Evolutionary conservation across 1,139 yeast species (phyloP), one percentile per base, ranked within the genome.

Genomic region (Scheffersomyces insectosa): DNA sequence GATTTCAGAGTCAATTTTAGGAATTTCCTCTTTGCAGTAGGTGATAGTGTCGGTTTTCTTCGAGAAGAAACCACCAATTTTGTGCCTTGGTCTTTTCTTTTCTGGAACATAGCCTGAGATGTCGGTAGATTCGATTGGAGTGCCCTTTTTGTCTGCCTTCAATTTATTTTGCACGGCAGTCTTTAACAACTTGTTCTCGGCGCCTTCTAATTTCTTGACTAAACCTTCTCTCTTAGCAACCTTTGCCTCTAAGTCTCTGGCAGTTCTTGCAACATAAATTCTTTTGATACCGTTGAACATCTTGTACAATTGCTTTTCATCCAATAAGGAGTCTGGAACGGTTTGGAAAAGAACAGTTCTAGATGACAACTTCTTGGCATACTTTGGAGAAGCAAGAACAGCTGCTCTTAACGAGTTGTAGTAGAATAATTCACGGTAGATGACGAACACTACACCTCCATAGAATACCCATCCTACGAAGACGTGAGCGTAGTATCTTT

Each of bases 401-500:
- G 93, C 95, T 54, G 86, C 87, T 59, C 96, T 80, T 52, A 89
- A 75, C 4, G 95, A 82, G 46, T 85, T 80, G 68, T 83, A 93
- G 65, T 82, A 90, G 51, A 81, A 80, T 61, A 90, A 71, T 65
- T 93, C 99, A 43, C 96, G 73, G 68, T 88, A 90, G 46, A 90
- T 75, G 28, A 86, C 75, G 60, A 80, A 89, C 35, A 88, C 63
- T 42, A 88, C 75, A 35, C 74, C 62, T 37, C 95, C 90, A 63
- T 85, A 88, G 61, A 79, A 88, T 33, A 82, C 54, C 95, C 96
- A 87, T 3, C 93, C 83, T 42, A 88, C 68, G 47, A 93, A 77
- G 2, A 85, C 91, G 60, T 91, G 96, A 2, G 97, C 97, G 64
- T 82, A 93, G 65, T 85, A 87, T 45, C 96, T 76, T 41, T 77